Base-by-base conservation (phyloP, 345 rosid species). In the Geranium rotundifolium region DNA sequence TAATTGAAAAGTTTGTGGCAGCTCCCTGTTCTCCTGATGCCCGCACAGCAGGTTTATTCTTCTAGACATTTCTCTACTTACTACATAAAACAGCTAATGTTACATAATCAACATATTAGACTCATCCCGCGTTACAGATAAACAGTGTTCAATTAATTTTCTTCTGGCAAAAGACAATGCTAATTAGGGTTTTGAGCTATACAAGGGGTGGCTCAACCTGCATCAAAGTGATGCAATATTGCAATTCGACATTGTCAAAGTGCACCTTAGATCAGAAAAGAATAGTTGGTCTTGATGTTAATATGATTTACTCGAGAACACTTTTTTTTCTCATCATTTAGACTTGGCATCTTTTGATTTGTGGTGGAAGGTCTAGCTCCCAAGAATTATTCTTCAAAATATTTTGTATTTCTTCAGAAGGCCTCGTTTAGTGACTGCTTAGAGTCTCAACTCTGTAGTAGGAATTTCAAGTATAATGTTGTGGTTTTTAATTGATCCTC, bases 1-100 rank as follows among this genome's bases (percentile, higher is more conserved):
- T 59, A 59, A 50, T 27, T 10, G 68, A 63, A 20, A 27, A 60
- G 30, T 50, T 17, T 66, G 16, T 14, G 39, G 56, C 54, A 17
- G 13, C 10, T 5, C 19, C 63, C 56, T 19, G 20, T 20, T 19
- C 54, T 66, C 57, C 49, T 20, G 63, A 37, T 55, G 39, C 62
- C 49, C 56, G 63, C 12, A 56, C 13, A 30, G 30, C 59, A 74
- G 74, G 77, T 70, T 60, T 63, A 65, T 5, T 46, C 52, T 46
- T 14, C 3, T 46, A 46, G 52, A 55, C 57, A 52, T 1, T 9
- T 52, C 56, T 52, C 4, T 52, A 14, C 17, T 7, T 7, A n/a
- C 16, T 13, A 13, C 56, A 9, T 13, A 17, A 14, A 7, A 14
- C 18, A n/a, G 56, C 56, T 52, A 4, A 17, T 52, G 16, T 52